These are phyloP conservation scores for Botrytis porri DNA, from an alignment of 2,329 filamentous ascomycete species.

Conservation along the genomic window DNA sequence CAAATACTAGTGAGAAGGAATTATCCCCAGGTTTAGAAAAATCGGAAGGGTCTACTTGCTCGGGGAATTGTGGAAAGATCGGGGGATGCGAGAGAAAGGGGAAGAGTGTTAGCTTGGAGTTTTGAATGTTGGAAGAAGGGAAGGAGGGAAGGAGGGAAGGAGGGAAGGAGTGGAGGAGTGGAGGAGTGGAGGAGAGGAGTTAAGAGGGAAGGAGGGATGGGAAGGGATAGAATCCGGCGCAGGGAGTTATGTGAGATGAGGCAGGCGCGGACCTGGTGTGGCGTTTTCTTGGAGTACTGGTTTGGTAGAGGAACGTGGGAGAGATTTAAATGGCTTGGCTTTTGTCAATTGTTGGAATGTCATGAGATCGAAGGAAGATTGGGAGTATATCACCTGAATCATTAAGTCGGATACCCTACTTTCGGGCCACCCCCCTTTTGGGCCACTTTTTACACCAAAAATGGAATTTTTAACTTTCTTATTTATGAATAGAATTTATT, in stretches of 20 bases:
- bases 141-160: no score
- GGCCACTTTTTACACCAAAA: no score
- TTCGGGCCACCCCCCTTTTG: no score
- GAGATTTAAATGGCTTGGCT: no score
- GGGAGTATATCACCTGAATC: neutral
- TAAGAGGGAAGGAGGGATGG: neutral
- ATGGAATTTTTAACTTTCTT: no score
- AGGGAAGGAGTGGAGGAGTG: neutral
- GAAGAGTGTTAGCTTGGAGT: slow-evolving; percentile 3
- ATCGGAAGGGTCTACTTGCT: neutral
- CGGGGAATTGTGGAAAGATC: neutral
- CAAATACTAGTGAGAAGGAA: neutral
- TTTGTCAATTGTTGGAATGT: neutral
- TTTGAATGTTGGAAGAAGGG: neutral
- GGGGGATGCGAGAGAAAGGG: neutral
- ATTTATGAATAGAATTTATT: no score
- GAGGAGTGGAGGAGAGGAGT: neutral
- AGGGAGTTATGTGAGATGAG: neutral
- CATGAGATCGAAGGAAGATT: neutral
- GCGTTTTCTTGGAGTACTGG: neutral
- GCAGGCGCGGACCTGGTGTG: neutral
- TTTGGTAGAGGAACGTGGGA: no score
- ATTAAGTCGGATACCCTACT: no score
- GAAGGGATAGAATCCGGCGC: no score
- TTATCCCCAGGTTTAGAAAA: no score